Base-by-base conservation (phyloP, 176 grass and related monocot species). In the Secale cereale region DNA sequence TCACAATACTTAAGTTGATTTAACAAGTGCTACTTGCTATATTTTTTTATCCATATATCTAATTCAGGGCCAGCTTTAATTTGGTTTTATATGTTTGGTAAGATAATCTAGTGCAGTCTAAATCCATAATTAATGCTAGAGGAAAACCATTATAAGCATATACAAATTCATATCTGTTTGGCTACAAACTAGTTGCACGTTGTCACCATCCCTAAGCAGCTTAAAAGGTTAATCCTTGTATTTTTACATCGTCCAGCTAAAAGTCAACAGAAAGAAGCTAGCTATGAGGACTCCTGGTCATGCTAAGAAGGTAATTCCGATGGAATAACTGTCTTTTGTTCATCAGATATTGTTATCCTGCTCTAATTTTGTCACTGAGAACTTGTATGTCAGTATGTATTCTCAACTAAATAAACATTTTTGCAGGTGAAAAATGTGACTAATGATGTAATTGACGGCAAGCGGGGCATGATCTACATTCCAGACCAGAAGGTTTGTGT, bases 351-450 rank as follows among this genome's bases (percentile, higher is more conserved):
- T 81, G 33, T 67, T 46, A 69, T 43, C 7, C 5, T 12, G 82
- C 14, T 22, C 3, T 62, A 33, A 27, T 78, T 22, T 74, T 77
- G 28, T 85, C 23, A 66, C 62, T 83, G 33, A 13, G 25, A n/a
- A 10, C 12, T 48, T 75, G 7, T 65, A 81, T 65, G 41, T 36
- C 70, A 30, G 35, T 76, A 45, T 7, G 28, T 78, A 17, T 28
- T 54, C 31, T 41, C 10, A 86, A 35, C 8, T 78, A n/a, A 23
- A 33, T 43, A 15, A n/a, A 68, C 82, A 65, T 85, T 70, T 7
- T 87, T 87, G 46, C 78, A 98, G 97, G 31, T 92, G 19, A 98
- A 98, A 81, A 98, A 98, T 89, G 93, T 98, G 28, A 84, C 28
- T 0, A 89, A 92, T 66, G 90, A 95, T 85, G 45, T 78, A 37